Conservation (phyloP, 306 rosid genomes). For the Oemleria cerasiformis region DNA sequence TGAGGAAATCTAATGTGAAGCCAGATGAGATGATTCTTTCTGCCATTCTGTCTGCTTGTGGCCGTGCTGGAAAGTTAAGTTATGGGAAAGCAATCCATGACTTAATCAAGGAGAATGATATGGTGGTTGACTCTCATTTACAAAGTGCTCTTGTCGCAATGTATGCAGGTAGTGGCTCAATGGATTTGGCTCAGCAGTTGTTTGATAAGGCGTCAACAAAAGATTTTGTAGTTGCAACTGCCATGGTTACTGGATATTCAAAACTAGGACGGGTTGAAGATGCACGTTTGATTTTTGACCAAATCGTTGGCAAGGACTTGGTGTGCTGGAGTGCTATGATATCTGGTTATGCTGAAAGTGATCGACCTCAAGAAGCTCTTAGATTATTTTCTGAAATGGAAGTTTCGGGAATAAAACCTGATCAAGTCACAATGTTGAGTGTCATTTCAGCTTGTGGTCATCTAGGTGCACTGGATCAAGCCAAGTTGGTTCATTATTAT, state of each 20-base stretch:
- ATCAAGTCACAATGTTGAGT: conserved; percentile 66
- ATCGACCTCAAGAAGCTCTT: conserved; percentile 67
- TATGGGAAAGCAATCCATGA: conserved; percentile 45
- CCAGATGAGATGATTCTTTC: conserved; percentile 67
- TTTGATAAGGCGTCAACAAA: conserved; percentile 41
- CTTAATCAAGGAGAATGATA: conserved; percentile 33
- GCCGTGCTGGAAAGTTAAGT: conserved; percentile 40
- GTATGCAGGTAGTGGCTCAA: conserved; percentile 69
- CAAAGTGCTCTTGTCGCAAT: conserved; percentile 62
- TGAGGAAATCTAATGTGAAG: conserved; percentile 48
- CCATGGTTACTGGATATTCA: conserved; percentile 69
- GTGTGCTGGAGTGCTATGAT: conserved; percentile 86
- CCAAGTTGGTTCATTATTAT: conserved; percentile 57
- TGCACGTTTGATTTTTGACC: conserved; percentile 62
- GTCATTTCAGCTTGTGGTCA: conserved; percentile 77
- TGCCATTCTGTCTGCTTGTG: conserved; percentile 67
- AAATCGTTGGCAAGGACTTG: conserved; percentile 61
- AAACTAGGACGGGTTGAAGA: conserved; percentile 51
- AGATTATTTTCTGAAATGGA: conserved; percentile 64
- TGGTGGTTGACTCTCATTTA: conserved; percentile 41
- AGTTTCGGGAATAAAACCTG: conserved; percentile 43
- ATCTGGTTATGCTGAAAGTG: conserved; percentile 76
- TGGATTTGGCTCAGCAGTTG: conserved; percentile 62
- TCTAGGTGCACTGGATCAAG: conserved; percentile 54
- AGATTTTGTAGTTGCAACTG: conserved; percentile 63